Evolutionary conservation across 306 rosid species (phyloP), one percentile per base, ranked within the genome.

Genomic region (Citrullus amarus): DNA sequence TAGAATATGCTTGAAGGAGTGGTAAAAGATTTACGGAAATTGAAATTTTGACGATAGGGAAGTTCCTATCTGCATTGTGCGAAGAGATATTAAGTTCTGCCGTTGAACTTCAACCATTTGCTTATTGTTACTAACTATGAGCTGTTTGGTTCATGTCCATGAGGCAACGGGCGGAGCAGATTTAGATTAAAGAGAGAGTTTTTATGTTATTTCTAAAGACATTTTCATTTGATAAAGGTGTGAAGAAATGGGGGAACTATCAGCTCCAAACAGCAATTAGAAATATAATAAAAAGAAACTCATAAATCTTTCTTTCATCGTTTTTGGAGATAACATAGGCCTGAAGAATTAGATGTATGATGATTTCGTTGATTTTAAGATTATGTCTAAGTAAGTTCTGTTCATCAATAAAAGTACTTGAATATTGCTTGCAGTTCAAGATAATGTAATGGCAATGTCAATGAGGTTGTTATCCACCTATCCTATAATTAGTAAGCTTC

Each of bases 401-500:
- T 62, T 4, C 32, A 41, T 68, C 53, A 68, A 9, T 68, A n/a
- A 43, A n/a, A 43, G 3, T 68, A 11, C 7, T 11, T 69, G 57
- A 44, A 22, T 22, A 6, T 50, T 72, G 36, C 39, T 43, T 50
- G 77, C 77, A 72, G 77, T 46, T 72, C 25, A 30, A 72, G 76
- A 70, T 46, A 70, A 70, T 70, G 76, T 46, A 82, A 84, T 86
- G 91, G 79, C 71, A 30, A 57, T 81, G 56, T n/a, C 82, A 61
- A 36, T 61, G 63, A 78, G 79, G 59, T 56, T 81, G 68, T 69
- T 81, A 34, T 84, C 79, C n/a, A 56, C 65, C 75, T 44, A 72
- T 84, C 78, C 80, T 69, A 76, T 83, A 57, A 79, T 50, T 81
- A 83, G 78, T 80, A 70, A 60, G 79, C 82, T 82, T 78, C 68